Conservation (phyloP, 2,329 filamentous ascomycete genomes). For the Cladophialophora carrionii region DNA sequence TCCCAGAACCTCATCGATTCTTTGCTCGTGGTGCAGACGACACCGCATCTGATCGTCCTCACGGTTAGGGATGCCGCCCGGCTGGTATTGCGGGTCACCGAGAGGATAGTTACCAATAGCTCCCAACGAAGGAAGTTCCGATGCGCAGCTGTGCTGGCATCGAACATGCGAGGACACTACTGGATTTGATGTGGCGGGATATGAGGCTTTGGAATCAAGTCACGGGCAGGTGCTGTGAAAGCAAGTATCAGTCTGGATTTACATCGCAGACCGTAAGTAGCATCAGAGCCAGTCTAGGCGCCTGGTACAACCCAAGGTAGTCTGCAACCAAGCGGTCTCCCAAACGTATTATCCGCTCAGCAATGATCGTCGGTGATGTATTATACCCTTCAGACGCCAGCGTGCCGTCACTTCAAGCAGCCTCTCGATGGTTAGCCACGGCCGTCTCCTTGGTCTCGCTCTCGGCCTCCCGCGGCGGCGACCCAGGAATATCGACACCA, state of each 20-base stretch:
- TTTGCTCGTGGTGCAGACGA: too few relatives aligned
- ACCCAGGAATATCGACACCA: constrained; percentile 18
- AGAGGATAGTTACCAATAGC: too few relatives aligned
- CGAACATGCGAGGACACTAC: too few relatives aligned
- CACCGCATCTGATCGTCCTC: too few relatives aligned
- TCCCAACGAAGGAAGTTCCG: too few relatives aligned
- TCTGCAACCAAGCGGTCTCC: background rate
- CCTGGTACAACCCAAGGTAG: background rate
- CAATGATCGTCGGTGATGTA: background rate
- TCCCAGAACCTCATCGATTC: too few relatives aligned
- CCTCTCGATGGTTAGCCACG: constrained; percentile 15
- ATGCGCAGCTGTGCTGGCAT: too few relatives aligned
- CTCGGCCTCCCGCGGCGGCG: constrained; percentile 16
- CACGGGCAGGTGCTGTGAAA: background rate
- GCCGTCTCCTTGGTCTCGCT: constrained; percentile 18
- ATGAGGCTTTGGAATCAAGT: background rate
- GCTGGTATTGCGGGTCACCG: too few relatives aligned
- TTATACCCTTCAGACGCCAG: background rate
- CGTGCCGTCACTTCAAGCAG: constrained; percentile 15
- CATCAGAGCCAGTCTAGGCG: background rate
- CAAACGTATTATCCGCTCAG: background rate
- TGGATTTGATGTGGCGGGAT: too few relatives aligned
- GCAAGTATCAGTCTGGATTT: background rate
- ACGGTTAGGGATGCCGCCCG: too few relatives aligned
- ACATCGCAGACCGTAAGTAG: background rate